Evolutionary conservation across 306 rosid species (phyloP).

Genomic region (Rubus idaeus): DNA sequence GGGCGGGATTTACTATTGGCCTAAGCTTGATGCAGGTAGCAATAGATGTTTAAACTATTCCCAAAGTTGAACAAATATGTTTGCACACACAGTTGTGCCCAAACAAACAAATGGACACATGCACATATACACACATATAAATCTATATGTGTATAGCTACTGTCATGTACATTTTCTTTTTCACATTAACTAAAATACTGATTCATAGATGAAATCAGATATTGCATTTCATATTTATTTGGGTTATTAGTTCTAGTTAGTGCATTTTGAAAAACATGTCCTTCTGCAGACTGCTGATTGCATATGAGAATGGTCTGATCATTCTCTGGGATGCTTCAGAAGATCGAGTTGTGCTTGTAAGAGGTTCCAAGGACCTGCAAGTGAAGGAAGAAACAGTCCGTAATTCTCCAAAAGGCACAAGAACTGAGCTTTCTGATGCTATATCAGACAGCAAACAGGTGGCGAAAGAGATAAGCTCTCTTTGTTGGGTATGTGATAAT

Average conservation of each 20-base stretch:
- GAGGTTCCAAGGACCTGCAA: constrained; percentile 62
- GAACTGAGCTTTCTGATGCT: constrained; percentile 41
- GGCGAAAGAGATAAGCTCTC: constrained; percentile 78
- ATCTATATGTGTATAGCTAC: neutral
- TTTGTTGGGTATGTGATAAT: constrained; percentile 80
- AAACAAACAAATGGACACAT: neutral
- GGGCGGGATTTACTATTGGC: neutral
- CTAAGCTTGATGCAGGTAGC: neutral
- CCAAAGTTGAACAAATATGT: neutral
- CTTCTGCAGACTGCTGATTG: constrained; percentile 72
- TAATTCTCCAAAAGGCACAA: constrained; percentile 36
- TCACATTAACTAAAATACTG: neutral
- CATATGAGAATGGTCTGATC: constrained; percentile 75
- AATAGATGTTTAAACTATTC: neutral
- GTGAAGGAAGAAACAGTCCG: constrained; percentile 40
- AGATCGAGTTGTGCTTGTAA: constrained; percentile 64
- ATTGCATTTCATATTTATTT: neutral
- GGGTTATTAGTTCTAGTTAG: neutral
- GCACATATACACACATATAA: neutral
- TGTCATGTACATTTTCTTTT: neutral
- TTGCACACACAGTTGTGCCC: neutral
- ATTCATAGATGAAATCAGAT: neutral
- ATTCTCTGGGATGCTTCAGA: constrained; percentile 87
- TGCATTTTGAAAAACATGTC: constrained; percentile 22
- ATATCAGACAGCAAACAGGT: constrained; percentile 41